phyloP scores from a whole-genome alignment of 768 basidiomycete genomes.

The Aureoboletus auriporus region DNA sequence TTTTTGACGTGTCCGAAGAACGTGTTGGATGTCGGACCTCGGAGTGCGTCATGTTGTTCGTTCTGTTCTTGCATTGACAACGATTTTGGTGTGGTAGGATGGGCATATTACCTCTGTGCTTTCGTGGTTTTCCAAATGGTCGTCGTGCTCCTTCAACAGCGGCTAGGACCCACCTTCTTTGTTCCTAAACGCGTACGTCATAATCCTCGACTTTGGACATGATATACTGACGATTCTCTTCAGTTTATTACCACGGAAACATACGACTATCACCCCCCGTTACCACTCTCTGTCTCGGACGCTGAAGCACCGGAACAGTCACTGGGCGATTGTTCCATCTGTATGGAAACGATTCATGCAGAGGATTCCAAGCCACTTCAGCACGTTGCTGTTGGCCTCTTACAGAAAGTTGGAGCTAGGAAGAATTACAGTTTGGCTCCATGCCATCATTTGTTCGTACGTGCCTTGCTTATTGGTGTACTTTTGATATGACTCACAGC shows the following conservation, averaged over 20 bases:
- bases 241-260: slow-evolving; percentile 58
- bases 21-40: slow-evolving; percentile 75
- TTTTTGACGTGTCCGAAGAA: slow-evolving; percentile 82
- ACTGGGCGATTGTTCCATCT: slow-evolving; percentile 87
- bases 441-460: slow-evolving; percentile 84
- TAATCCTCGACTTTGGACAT: not conserved
- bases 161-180: slow-evolving; percentile 81
- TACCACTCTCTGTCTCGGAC: slow-evolving; percentile 57
- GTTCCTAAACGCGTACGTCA: slow-evolving; percentile 59
- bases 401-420: slow-evolving; percentile 36
- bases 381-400: slow-evolving; percentile 36
- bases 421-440: slow-evolving; percentile 83
- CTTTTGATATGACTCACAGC: not conserved
- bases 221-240: not conserved
- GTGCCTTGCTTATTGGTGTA: slow-evolving; percentile 18
- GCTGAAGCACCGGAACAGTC: slow-evolving; percentile 72
- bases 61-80: not conserved
- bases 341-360: slow-evolving; percentile 80
- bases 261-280: slow-evolving; percentile 83
- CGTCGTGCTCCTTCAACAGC: slow-evolving; percentile 68
- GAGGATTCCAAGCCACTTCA: slow-evolving; percentile 39
- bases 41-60: slow-evolving; percentile 43
- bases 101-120: slow-evolving; percentile 57
- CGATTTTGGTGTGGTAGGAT: slow-evolving; percentile 38
- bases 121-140: slow-evolving; percentile 62